Conservation (phyloP, 2,329 filamentous ascomycete genomes). For the Xylariaceae sp. region DNA sequence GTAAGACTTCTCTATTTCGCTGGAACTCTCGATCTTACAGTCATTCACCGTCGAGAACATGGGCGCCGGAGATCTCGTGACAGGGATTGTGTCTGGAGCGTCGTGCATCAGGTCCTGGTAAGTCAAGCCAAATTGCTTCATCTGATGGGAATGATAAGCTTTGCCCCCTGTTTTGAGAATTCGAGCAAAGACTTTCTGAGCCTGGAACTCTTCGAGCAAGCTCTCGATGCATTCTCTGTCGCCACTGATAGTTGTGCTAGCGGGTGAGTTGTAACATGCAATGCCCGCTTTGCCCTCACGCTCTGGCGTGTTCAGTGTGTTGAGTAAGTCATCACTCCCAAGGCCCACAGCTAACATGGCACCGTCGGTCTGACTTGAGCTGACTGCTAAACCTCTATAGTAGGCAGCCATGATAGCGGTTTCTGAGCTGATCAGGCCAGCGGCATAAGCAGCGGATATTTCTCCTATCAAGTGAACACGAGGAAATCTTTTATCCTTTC, state of each 20-base stretch:
- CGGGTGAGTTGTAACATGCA: slow-evolving; percentile 10
- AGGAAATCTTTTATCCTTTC: too few relatives aligned
- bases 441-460: slow-evolving; percentile 3
- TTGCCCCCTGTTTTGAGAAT: slow-evolving; percentile 7
- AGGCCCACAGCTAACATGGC: background rate
- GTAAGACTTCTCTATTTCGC: background rate
- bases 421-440: background rate
- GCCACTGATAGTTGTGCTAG: slow-evolving; percentile 10
- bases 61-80: background rate
- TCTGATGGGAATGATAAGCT: slow-evolving; percentile 15
- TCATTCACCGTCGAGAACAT: background rate
- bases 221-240: background rate
- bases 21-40: background rate
- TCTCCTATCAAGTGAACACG: too few relatives aligned
- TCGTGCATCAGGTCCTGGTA: background rate
- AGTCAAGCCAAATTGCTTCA: background rate
- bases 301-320: background rate
- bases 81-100: too few relatives aligned
- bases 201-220: background rate
- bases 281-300: background rate
- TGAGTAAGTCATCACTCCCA: background rate
- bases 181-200: background rate
- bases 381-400: slow-evolving; percentile 5
- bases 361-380: background rate
- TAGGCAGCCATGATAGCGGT: slow-evolving; percentile 10